phyloP scores from a whole-genome alignment of 2,329 filamentous ascomycete species.

The Allantophomopsis lycopodina region DNA sequence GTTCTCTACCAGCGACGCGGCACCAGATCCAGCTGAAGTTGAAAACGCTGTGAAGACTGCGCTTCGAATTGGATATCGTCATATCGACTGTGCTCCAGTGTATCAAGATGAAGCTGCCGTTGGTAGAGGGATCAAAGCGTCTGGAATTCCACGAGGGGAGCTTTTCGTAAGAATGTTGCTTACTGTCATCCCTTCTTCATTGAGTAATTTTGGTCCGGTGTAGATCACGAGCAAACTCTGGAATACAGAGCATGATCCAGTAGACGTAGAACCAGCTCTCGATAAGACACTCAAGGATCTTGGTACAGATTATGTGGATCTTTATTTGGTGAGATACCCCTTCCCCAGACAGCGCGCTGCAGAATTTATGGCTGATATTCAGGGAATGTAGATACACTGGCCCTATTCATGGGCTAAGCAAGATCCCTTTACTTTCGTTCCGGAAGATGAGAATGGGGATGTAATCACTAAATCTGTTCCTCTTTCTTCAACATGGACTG shows the following conservation, averaged over 20 bases:
- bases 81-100: conserved; percentile 58
- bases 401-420: too few relatives aligned
- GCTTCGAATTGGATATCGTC: conserved; percentile 47
- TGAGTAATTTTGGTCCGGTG: background rate
- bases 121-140: conserved; percentile 59
- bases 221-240: conserved; percentile 40
- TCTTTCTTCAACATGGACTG: conserved; percentile 21
- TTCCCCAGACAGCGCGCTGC: conserved; percentile 8
- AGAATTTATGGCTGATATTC: conserved; percentile 5
- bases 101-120: conserved; percentile 73
- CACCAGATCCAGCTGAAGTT: conserved; percentile 19
- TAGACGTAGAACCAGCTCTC: conserved; percentile 11
- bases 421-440: background rate
- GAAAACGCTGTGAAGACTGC: conserved; percentile 32
- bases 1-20: too few relatives aligned
- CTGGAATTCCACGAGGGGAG: conserved; percentile 58
- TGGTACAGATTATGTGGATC: conserved; percentile 19
- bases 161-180: conserved; percentile 35
- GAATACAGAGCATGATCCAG: conserved; percentile 26
- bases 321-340: conserved; percentile 13
- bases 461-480: background rate
- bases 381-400: too few relatives aligned
- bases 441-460: conserved; percentile 1
- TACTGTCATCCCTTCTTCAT: background rate
- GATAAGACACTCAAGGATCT: conserved; percentile 17